A percentile compares a stretch with the other conserved stretches of the same genome.
Conservation (phyloP, 345 rosid genomes). For the Excoecaria agallocha region DNA sequence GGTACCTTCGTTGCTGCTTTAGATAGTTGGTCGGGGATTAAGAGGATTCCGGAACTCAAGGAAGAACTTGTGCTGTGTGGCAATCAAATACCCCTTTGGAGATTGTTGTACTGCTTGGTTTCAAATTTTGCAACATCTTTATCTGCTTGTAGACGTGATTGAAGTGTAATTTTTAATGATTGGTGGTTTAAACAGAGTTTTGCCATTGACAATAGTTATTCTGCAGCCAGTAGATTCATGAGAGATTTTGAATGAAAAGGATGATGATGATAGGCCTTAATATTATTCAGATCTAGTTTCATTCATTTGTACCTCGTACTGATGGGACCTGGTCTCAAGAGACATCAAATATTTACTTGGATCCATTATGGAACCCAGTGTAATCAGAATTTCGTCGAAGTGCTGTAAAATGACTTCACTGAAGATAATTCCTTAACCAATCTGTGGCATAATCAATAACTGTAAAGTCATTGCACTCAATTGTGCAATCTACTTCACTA, state of each 20-base stretch:
- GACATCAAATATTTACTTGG: too few species aligned
- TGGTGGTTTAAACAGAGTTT: neutral
- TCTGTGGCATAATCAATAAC: too few species aligned
- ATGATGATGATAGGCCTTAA: too few species aligned
- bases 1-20: neutral
- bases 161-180: neutral
- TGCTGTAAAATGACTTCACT: too few species aligned
- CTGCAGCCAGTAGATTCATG: neutral
- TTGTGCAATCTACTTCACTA: too few species aligned
- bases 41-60: neutral
- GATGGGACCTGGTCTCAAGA: too few species aligned
- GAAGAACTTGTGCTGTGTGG: neutral
- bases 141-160: neutral
- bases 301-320: too few species aligned
- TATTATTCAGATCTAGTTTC: too few species aligned
- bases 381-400: too few species aligned
- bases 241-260: neutral
- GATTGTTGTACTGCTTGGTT: slow-evolving; percentile 4
- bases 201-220: neutral
- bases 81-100: neutral
- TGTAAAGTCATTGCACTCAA: too few species aligned
- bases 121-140: neutral
- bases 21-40: neutral
- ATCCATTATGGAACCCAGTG: too few species aligned
- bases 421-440: too few species aligned